A percentile compares a stretch with the other conserved stretches of the same genome.
phyloP scores from a whole-genome alignment of 2,329 filamentous ascomycete genomes.

The Coccinonectria pachysandricola region DNA sequence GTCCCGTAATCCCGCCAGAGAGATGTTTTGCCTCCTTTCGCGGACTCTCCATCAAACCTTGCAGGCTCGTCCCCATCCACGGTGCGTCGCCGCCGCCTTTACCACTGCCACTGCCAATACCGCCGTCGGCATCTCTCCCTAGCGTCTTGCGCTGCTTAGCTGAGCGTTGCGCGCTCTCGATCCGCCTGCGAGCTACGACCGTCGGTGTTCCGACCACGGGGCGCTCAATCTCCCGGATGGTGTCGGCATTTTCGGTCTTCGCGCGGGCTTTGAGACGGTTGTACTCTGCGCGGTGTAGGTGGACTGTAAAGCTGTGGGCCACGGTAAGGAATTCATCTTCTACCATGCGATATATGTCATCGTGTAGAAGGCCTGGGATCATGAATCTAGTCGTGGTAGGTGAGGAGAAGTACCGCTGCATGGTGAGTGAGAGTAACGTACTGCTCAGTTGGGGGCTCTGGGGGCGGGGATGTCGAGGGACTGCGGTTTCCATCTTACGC shows the following conservation, averaged over 20 bases:
- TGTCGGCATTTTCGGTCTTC: conserved; percentile 41
- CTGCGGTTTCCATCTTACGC: conserved; percentile 20
- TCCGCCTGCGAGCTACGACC: conserved; percentile 12
- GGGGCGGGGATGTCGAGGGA: conserved; percentile 42
- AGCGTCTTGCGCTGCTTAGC: conserved; percentile 17
- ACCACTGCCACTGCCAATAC: conserved; percentile 1
- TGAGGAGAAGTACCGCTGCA: too few species aligned
- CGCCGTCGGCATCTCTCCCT: conserved; percentile 1
- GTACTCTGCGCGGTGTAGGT: conserved; percentile 72
- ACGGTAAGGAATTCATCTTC: conserved; percentile 66
- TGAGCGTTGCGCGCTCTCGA: conserved; percentile 9
- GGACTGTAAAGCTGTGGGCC: conserved; percentile 60
- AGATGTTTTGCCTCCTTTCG: conserved; percentile 21
- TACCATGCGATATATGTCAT: conserved; percentile 72
- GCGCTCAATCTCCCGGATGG: conserved; percentile 40
- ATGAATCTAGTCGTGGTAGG: conserved; percentile 40
- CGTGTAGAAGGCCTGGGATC: conserved; percentile 51
- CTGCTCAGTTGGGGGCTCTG: conserved; percentile 37
- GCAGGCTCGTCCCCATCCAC: conserved; percentile 25
- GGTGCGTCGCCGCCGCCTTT: conserved; percentile 7
- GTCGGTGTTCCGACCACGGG: conserved; percentile 35
- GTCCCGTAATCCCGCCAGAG: too few species aligned
- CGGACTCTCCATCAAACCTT: conserved; percentile 34
- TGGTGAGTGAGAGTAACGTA: too few species aligned
- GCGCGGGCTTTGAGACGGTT: conserved; percentile 51